A percentile compares a stretch with the other conserved stretches of the same genome.
phyloP scores from a whole-genome alignment of 768 basidiomycete genomes.

The Phaffia australis region DNA sequence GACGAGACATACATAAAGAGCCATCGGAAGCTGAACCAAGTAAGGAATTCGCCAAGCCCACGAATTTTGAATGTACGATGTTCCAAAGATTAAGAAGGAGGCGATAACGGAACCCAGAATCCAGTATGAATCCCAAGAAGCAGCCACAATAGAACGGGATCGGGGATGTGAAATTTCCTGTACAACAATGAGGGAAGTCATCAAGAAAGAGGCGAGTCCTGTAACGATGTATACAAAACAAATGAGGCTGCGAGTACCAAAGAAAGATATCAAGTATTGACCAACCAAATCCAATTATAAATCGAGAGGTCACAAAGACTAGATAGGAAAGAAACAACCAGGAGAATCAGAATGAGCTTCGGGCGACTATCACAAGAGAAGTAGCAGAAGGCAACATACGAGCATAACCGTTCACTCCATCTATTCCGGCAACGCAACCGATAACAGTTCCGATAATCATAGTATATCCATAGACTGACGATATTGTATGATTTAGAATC shows the following conservation, averaged over 20 bases:
- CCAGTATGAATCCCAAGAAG: constrained; percentile 40
- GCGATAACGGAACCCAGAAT: constrained; percentile 38
- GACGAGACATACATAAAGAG: constrained; percentile 30
- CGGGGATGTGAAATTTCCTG: constrained; percentile 41
- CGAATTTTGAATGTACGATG: constrained; percentile 31
- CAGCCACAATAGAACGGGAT: constrained; percentile 32
- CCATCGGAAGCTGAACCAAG: constrained; percentile 36
- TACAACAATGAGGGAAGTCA: constrained; percentile 37
- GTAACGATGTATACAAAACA: constrained; percentile 30
- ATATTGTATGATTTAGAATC: neutral
- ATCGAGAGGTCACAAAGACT: constrained; percentile 36
- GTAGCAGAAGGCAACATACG: constrained; percentile 27
- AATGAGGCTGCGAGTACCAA: constrained; percentile 30
- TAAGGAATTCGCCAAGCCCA: constrained; percentile 40
- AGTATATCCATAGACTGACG: constrained; percentile 36
- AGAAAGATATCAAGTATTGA: neutral
- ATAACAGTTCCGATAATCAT: constrained; percentile 37
- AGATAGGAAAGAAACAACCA: neutral
- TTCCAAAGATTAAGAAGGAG: constrained; percentile 37
- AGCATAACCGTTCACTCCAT: constrained; percentile 37
- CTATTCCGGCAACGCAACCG: constrained; percentile 37
- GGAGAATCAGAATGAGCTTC: neutral
- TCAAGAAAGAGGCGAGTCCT: constrained; percentile 38
- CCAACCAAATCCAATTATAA: constrained; percentile 35
- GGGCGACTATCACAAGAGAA: neutral